Evolutionary conservation across 495 filamentous ascomycete genomes (phyloP).

Genomic region (Thozetella sp.): DNA sequence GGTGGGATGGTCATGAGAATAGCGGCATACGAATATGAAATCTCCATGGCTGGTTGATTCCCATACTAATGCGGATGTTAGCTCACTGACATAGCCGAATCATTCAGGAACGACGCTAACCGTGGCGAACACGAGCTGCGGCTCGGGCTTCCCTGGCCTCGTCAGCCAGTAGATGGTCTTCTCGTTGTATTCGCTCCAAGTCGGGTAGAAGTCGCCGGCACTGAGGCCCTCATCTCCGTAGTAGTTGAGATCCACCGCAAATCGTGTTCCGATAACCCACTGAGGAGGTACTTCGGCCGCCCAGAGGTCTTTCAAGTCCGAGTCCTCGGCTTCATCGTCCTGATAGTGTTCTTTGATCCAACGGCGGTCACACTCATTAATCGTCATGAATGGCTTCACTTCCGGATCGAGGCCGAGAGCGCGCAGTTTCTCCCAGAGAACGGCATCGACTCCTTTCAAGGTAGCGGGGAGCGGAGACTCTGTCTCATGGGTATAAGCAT

Average conservation of each 20-base stretch:
- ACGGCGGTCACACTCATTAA: neutral
- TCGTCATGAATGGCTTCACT: neutral
- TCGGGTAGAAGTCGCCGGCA: neutral
- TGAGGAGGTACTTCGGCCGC: neutral
- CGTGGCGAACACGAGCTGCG: neutral
- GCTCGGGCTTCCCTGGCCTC: neutral
- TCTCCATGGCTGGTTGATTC: neutral
- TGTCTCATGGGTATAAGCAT: slow-evolving; percentile 24
- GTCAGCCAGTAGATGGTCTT: slow-evolving; percentile 4
- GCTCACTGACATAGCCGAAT: neutral
- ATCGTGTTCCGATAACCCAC: neutral
- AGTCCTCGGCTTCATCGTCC: neutral
- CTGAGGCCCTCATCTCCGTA: neutral
- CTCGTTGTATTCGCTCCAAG: neutral
- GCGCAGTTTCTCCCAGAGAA: neutral
- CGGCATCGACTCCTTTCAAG: slow-evolving; percentile 25
- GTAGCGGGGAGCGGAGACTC: slow-evolving; percentile 12
- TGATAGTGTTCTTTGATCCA: neutral
- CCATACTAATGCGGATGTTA: neutral
- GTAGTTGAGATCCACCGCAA: slow-evolving; percentile 8
- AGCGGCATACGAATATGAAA: neutral
- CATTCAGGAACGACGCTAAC: neutral
- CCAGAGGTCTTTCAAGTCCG: neutral
- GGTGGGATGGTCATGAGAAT: neutral
- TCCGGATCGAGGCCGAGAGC: neutral